A percentile compares a stretch with the other conserved stretches of the same genome.
phyloP scores from a whole-genome alignment of 2,329 filamentous ascomycete genomes.

The Xylaria sp. region DNA sequence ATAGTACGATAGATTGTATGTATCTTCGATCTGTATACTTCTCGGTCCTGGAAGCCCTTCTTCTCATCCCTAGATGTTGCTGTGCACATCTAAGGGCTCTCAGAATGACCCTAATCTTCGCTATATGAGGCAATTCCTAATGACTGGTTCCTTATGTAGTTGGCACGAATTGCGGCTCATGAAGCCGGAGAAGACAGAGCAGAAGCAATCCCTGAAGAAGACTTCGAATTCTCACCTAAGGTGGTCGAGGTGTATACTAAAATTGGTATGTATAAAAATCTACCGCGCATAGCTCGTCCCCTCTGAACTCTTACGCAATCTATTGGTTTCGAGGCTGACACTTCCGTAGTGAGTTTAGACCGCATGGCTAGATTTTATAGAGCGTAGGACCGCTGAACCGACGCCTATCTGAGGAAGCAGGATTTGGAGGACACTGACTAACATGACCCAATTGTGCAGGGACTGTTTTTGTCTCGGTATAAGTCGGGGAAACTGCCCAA shows the following conservation, averaged over 20 bases:
- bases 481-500: constrained; percentile 97
- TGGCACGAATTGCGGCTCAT: constrained; percentile 92
- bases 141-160: constrained; percentile 36
- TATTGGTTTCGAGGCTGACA: constrained; percentile 11
- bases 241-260: constrained; percentile 95
- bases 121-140: constrained; percentile 15
- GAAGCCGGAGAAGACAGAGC: constrained; percentile 72
- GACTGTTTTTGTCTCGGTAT: constrained; percentile 82
- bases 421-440: neutral
- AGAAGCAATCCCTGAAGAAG: constrained; percentile 73
- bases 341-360: constrained; percentile 28
- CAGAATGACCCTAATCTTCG: neutral
- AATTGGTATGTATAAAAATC: constrained; percentile 55
- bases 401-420: constrained; percentile 17
- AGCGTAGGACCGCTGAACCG: neutral
- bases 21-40: neutral
- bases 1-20: constrained; percentile 32
- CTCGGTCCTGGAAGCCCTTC: neutral
- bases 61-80: neutral
- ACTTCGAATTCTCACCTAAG: constrained; percentile 87
- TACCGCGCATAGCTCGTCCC: neutral
- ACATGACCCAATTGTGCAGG: constrained; percentile 50
- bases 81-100: neutral
- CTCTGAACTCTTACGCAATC: neutral
- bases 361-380: neutral